Conservation (phyloP, 257 asterid species). For the Striga asiatica region DNA sequence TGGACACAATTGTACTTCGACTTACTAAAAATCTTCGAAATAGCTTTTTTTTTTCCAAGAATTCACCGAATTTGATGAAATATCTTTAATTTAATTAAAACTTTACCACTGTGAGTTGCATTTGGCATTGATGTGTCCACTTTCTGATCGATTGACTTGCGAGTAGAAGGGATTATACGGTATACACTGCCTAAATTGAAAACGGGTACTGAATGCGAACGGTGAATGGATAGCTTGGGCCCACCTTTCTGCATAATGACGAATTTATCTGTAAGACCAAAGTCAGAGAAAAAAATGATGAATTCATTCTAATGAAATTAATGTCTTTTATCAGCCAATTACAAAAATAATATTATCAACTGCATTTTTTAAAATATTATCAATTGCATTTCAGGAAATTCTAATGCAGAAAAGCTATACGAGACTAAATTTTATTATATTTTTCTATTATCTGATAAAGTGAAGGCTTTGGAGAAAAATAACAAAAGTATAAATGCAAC, state of each 20-base stretch:
- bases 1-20: conserved; percentile 21
- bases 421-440: conserved; percentile 64
- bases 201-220: conserved; percentile 77
- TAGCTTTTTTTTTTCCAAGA: no score
- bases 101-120: conserved; percentile 19
- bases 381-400: conserved; percentile 65
- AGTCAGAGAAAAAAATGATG: no score
- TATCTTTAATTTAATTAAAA: no score
- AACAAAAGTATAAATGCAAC: no score
- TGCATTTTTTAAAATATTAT: conserved; percentile 16
- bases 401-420: conserved; percentile 61
- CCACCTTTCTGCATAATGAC: conserved; percentile 18
- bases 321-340: background rate
- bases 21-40: background rate
- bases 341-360: conserved; percentile 21
- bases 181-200: conserved; percentile 41
- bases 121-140: conserved; percentile 24
- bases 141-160: conserved; percentile 30
- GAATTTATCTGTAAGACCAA: conserved; percentile 15
- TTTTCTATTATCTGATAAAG: no score
- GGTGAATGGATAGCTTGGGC: conserved; percentile 44
- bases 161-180: conserved; percentile 66
- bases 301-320: no score
- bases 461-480: no score
- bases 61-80: no score